Base-by-base conservation (phyloP, 1,284 basidiomycete genomes). In the Hypsizygus ulmarius region DNA sequence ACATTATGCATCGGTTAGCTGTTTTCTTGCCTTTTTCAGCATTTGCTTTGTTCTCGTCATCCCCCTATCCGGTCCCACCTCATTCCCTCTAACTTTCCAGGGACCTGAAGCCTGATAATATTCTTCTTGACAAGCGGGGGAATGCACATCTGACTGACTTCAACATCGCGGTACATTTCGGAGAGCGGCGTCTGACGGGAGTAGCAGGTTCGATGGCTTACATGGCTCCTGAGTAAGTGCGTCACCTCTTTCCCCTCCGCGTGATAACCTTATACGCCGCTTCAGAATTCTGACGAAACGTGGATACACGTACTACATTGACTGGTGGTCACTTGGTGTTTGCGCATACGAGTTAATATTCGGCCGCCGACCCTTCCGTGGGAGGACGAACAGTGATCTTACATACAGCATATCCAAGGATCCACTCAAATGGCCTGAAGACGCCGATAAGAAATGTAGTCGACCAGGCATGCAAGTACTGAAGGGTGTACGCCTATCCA, bases 121-220 rank as follows among this genome's bases (percentile, higher is more conserved):
- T 99, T 52, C 81, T 99, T 18, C 81, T 99, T 8, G 96, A 98
- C 65, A 94, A 97, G 64, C 79, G 81, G 46, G 96, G 96, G 1
- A 95, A 99, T 63, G 95, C 94, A 1, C 96, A 98, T 66, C 77
- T 99, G 53, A 98, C 96, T 8, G 96, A 99, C 65, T 97, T 99
- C 70, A 99, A 99, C 68, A 98, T 99, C 55, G 96, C 95, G 11
- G 93, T 99, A 4, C 96, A 99, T 68, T 98, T 92, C 63, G 84
- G 87, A 3, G 92, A 96, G 42, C 78, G 89, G 43, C 77, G 85
- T 46, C 75, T 98, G 35, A 95, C 90, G 6, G 93, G 93, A n/a
- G 90, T 99, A 0, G 96, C 94, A n/a, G 94, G 94, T 2, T 93
- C 90, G 43, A 97, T 99, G 94, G 96, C 96, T 1, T 99, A 99